Percentiles rank a stretch among this genome's conserved stretches.
Conservation (phyloP, 75 land plant species). For the Pinus taeda region DNA sequence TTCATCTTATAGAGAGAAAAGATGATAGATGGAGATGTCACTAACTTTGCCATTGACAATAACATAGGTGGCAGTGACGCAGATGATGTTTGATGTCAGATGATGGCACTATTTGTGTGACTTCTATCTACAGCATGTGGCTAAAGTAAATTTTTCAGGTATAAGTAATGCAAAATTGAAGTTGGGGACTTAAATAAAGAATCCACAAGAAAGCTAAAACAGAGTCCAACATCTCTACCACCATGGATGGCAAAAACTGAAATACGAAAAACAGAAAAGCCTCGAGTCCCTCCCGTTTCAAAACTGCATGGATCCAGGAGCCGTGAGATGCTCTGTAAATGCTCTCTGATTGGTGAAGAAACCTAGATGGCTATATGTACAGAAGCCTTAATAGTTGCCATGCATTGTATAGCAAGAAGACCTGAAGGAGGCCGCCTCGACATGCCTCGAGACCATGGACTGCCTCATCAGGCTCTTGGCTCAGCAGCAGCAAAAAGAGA, state of each 20-base stretch:
- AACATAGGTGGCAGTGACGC: slow-evolving; percentile 6
- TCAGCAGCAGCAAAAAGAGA: slow-evolving; percentile 11
- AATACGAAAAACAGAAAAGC: too few relatives aligned
- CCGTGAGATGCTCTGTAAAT: not conserved
- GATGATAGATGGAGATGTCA: slow-evolving; percentile 3
- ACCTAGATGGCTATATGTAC: not conserved
- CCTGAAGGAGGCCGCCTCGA: slow-evolving; percentile 11
- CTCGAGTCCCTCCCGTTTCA: not conserved
- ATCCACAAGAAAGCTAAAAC: too few relatives aligned
- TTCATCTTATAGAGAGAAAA: slow-evolving; percentile 35
- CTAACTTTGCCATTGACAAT: not conserved
- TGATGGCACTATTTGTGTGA: not conserved
- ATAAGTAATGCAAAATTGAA: not conserved
- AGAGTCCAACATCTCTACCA: too few relatives aligned
- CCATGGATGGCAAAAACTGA: too few relatives aligned
- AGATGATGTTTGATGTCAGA: not conserved
- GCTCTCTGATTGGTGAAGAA: not conserved
- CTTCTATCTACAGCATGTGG: not conserved
- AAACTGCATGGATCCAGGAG: not conserved
- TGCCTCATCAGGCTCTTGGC: slow-evolving; percentile 34
- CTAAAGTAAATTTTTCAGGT: not conserved
- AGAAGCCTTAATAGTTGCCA: not conserved
- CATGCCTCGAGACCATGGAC: slow-evolving; percentile 42
- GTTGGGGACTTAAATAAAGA: too few relatives aligned
- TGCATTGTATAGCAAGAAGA: not conserved